phyloP scores from a whole-genome alignment of 495 filamentous ascomycete species.

The Aspergillus coremiiformis region DNA sequence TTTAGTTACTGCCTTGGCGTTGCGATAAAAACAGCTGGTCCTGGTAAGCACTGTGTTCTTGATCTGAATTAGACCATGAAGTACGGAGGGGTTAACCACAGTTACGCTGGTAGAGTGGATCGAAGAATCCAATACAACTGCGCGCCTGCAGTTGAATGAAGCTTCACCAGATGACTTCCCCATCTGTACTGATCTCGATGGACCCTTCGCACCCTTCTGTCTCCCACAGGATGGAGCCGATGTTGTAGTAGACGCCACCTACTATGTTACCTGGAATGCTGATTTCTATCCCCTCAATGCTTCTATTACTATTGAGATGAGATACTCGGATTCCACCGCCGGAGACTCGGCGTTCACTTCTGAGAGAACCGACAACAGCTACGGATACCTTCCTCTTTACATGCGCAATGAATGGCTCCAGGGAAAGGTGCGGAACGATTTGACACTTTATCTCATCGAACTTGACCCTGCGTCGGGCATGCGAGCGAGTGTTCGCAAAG shows the following conservation, averaged over 20 bases:
- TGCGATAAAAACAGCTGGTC: not conserved
- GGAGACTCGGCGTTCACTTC: conserved; percentile 33
- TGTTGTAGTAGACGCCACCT: conserved; percentile 32
- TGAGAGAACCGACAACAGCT: conserved; percentile 28
- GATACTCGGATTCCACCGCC: conserved; percentile 21
- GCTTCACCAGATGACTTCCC: conserved; percentile 52
- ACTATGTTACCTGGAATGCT: conserved; percentile 42
- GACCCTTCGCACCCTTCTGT: conserved; percentile 29
- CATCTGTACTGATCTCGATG: conserved; percentile 21
- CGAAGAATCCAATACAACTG: conserved; percentile 2
- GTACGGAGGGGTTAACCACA: not conserved
- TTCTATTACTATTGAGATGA: conserved; percentile 33
- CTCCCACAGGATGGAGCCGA: conserved; percentile 27
- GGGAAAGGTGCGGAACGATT: conserved; percentile 19
- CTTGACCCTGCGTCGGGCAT: conserved; percentile 17
- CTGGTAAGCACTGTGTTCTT: not conserved
- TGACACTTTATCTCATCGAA: conserved; percentile 28
- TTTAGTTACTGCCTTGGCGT: not conserved
- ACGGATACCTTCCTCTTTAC: conserved; percentile 28
- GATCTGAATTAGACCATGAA: not conserved
- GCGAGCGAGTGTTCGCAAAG: conserved; percentile 20
- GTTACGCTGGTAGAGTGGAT: not conserved
- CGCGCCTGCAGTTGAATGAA: conserved; percentile 13
- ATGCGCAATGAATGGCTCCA: conserved; percentile 33
- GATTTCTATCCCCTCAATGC: conserved; percentile 33